These are phyloP conservation scores for Strobilomyces dryophilus DNA, from an alignment of 768 basidiomycete genomes.

Conservation along the genomic window DNA sequence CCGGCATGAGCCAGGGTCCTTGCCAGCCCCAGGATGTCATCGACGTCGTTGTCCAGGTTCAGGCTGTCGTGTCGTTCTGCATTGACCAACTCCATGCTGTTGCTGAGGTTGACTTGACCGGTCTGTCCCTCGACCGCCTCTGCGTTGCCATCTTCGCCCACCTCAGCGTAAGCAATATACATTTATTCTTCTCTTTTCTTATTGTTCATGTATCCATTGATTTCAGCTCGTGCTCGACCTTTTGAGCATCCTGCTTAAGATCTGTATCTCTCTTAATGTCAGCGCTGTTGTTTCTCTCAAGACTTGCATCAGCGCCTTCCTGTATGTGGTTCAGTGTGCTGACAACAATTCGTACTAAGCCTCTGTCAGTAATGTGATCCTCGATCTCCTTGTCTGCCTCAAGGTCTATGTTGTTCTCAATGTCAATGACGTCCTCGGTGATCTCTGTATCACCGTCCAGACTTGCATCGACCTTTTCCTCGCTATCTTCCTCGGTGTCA, in stretches of 20 bases:
- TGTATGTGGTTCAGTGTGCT: constrained; percentile 6
- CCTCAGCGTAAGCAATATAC: neutral
- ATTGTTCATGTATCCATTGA: neutral
- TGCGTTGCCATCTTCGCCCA: neutral
- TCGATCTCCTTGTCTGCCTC: constrained; percentile 11
- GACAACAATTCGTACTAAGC: neutral
- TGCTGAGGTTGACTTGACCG: constrained; percentile 1
- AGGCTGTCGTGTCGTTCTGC: constrained; percentile 6
- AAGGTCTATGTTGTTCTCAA: constrained; percentile 2
- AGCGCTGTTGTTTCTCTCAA: constrained; percentile 3
- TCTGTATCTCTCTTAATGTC: neutral
- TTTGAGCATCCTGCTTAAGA: constrained; percentile 5
- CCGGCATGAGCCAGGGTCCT: neutral
- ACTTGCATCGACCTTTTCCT: neutral
- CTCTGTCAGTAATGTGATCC: neutral
- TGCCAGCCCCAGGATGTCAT: constrained; percentile 9
- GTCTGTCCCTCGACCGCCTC: constrained; percentile 8
- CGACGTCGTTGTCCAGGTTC: constrained; percentile 9
- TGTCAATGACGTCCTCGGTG: constrained; percentile 5
- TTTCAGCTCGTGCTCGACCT: constrained; percentile 4
- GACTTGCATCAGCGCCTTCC: constrained; percentile 1
- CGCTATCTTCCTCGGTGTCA: neutral
- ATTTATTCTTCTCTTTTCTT: too few relatives aligned
- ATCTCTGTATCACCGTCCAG: constrained; percentile 6
- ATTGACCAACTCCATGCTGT: constrained; percentile 7